phyloP scores from a whole-genome alignment of 2,329 filamentous ascomycete genomes.

The Trichoderma sp. region DNA sequence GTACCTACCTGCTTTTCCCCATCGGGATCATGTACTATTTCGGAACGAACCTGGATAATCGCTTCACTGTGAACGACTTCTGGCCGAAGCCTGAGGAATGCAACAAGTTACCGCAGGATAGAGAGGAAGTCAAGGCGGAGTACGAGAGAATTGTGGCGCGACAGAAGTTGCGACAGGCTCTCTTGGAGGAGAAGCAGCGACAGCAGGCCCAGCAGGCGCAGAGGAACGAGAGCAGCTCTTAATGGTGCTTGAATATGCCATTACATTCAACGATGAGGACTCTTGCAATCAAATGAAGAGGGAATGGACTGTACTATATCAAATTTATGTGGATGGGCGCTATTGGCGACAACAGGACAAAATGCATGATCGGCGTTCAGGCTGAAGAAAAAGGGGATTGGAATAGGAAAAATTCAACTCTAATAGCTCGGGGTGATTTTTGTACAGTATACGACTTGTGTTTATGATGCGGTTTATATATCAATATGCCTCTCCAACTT shows the following conservation, averaged over 20 bases:
- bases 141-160: conserved; percentile 66
- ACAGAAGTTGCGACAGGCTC: conserved; percentile 71
- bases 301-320: not conserved
- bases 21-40: conserved; percentile 99
- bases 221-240: conserved; percentile 28
- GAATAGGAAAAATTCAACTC: not conserved
- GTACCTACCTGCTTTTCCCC: conserved; percentile 97
- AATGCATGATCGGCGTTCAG: conserved; percentile 21
- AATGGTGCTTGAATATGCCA: not conserved
- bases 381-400: not conserved
- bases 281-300: not conserved
- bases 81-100: conserved; percentile 83
- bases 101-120: conserved; percentile 72
- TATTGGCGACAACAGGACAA: conserved; percentile 6
- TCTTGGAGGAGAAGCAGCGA: conserved; percentile 38
- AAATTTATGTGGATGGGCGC: not conserved
- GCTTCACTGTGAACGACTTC: conserved; percentile 86
- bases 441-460: conserved; percentile 17
- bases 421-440: conserved; percentile 6
- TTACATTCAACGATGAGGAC: not conserved
- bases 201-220: conserved; percentile 27
- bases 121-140: conserved; percentile 81
- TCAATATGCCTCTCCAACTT: conserved; percentile 54
- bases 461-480: conserved; percentile 32
- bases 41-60: conserved; percentile 92